Evolutionary conservation across 169 alveolate genomes (phyloP), one percentile per base, ranked within the genome.

Genomic region (Neospora caninum): DNA sequence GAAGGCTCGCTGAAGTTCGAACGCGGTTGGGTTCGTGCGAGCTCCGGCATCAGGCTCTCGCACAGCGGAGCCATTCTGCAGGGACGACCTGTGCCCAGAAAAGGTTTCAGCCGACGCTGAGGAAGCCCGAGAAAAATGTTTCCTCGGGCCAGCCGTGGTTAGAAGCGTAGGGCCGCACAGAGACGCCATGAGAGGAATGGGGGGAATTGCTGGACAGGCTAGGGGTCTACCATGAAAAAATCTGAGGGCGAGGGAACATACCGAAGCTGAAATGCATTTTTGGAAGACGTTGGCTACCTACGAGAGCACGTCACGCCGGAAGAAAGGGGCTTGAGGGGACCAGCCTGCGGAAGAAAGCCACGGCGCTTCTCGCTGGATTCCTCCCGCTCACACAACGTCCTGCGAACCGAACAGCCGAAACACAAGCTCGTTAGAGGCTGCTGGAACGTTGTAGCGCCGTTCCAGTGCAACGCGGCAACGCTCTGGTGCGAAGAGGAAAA

Each of bases 151-250:
- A 20, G 86, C 39, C 0, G 86, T 38, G n/a, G 86, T 78, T 10
- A 78, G 86, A 38, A 78, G 86, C 86, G 86, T 78, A 1, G 86
- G 86, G 31, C 86, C 86, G 45, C 45, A 10, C 1, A n/a, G 86
- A 78, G 86, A 36, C 45, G 86, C 86, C 86, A 78, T 78, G 43
- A 22, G 39, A 2, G 86, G 42, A n/a, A 78, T 18, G 20, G 20
- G 86, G 73, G n/a, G 73, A 4, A 13, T 49, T 49, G 13, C 58
- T 49, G 58, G 58, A 7, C 58, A 13, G 13, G 58, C 58, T 4
- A 13, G 13, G 4, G 13, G 22, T 49, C 58, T 49, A 49, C 58
- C 58, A 49, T 49, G 58, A 13, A 49, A n/a, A 49, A 49, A 49
- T 49, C 4, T 49, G 58, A 13, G 58, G 13, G 13, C 58, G 13